Base-by-base conservation (phyloP, 257 asterid species). In the Penstemon barbatus region DNA sequence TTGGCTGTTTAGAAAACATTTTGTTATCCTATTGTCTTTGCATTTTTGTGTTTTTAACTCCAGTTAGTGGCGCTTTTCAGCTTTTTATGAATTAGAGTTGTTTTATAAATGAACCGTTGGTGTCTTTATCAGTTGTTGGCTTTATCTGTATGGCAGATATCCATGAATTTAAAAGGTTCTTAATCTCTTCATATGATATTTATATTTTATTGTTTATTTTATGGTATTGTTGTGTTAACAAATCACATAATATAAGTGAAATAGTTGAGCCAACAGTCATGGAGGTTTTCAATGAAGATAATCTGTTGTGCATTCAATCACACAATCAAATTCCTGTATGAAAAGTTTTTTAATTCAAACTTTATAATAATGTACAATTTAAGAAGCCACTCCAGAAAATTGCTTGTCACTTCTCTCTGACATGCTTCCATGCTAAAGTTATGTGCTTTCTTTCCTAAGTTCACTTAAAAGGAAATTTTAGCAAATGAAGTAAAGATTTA, bases 401-500 rank as follows among this genome's bases (percentile, higher is more conserved):
- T 18, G 37, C 60, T 6, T 40, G 6, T 53, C 55, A 46, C 41
- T 38, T 60, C 13, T 12, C 55, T 60, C 63, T 58, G 67, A 48
- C 18, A 13, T 18, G 40, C 52, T 41, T 63, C 51, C 44, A 70
- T 19, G 63, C 69, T 74, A 68, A 57, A 72, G 61, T 48, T 58
- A 44, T 57, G 68, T 58, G 57, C 69, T 40, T 36, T 38, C 13
- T 71, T 68, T 62, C 50, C 57, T 46, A n/a, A 60, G 54, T 64
- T 54, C 70, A 74, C 46, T 15, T 57, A 11, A 42, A 42, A 19
- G 39, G 55, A 63, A 59, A 56, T 52, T 36, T 67, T 38, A 66
- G 61, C 69, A 76, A 71, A 62, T 66, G 72, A 49, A 60, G 40
- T 67, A 45, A 59, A 76, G 73, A 82, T 71, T 50, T 70, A 70